phyloP scores from a whole-genome alignment of 805 yeast genomes.

The Komagataella pseudopastoris region DNA sequence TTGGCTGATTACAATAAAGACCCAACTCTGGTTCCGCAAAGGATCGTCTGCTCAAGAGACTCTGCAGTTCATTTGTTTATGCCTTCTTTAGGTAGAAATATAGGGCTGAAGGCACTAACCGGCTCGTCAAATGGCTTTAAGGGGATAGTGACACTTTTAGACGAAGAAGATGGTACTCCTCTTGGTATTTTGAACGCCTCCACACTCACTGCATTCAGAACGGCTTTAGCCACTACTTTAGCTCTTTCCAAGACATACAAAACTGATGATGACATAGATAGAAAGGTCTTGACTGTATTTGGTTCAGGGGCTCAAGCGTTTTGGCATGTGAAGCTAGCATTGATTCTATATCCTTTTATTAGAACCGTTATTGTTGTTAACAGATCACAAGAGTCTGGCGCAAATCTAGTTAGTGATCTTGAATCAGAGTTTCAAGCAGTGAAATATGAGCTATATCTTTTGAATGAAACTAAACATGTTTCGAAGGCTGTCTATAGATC shows the following conservation, averaged over 20 bases:
- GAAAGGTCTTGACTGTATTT: slow-evolving; percentile 23
- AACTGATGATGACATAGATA: slow-evolving; percentile 6
- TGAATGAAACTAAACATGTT: slow-evolving; percentile 7
- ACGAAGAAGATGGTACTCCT: slow-evolving; percentile 35
- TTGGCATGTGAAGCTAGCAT: slow-evolving; percentile 43
- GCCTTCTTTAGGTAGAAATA: slow-evolving; percentile 46
- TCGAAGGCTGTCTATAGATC: slow-evolving; percentile 20
- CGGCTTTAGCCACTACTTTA: slow-evolving; percentile 43
- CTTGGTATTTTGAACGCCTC: slow-evolving; percentile 43
- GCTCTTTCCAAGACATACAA: slow-evolving; percentile 26
- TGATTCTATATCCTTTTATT: slow-evolving; percentile 24
- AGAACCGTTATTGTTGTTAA: slow-evolving; percentile 29
- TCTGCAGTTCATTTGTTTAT: slow-evolving; percentile 42
- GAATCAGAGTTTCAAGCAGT: slow-evolving; percentile 15
- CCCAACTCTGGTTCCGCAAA: slow-evolving; percentile 36
- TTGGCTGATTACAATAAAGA: slow-evolving; percentile 26
- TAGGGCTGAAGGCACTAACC: slow-evolving; percentile 48
- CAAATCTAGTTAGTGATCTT: slow-evolving; percentile 14
- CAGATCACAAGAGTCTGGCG: slow-evolving; percentile 27
- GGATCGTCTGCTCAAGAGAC: slow-evolving; percentile 31
- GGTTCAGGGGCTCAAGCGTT: slow-evolving; percentile 55
- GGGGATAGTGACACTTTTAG: slow-evolving; percentile 39
- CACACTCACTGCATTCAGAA: slow-evolving; percentile 51
- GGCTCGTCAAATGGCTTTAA: slow-evolving; percentile 47
- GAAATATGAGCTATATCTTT: slow-evolving; percentile 10